A percentile compares a stretch with the other conserved stretches of the same genome.
Conservation (phyloP, 2,329 filamentous ascomycete species). For the Curvularia eragrostidis region DNA sequence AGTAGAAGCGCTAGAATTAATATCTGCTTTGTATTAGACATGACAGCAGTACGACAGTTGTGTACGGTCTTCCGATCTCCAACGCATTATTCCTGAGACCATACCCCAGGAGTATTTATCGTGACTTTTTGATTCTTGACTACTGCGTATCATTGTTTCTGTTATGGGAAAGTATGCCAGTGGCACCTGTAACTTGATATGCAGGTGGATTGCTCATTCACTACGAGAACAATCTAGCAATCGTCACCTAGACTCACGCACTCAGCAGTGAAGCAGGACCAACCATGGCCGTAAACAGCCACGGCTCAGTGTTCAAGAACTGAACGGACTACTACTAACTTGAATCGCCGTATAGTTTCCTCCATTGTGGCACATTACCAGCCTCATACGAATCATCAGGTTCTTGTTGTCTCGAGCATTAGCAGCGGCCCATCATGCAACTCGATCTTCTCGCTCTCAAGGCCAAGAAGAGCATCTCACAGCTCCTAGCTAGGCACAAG, state of each 20-base stretch:
- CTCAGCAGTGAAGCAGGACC: constrained; percentile 11
- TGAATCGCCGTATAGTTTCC: background rate
- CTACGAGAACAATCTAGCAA: background rate
- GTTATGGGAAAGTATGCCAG: background rate
- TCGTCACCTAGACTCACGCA: background rate
- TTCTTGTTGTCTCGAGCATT: constrained; percentile 6
- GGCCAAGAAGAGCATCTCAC: constrained; percentile 42
- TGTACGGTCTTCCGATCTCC: background rate
- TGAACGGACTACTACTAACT: background rate
- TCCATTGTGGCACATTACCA: background rate
- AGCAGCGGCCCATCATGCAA: constrained; percentile 30
- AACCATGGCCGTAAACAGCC: constrained; percentile 21
- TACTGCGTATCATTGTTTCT: background rate
- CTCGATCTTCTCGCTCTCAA: constrained; percentile 36
- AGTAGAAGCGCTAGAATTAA: background rate
- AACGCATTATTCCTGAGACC: background rate
- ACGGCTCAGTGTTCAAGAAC: constrained; percentile 12
- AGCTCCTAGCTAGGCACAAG: constrained; percentile 30
- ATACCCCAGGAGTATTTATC: background rate
- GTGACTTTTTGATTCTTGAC: background rate
- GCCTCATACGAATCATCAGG: background rate
- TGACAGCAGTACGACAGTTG: background rate
- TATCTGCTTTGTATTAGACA: background rate
- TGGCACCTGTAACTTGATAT: too few species aligned
- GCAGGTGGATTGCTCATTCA: too few species aligned